Evolutionary conservation across 345 rosid genomes (phyloP).

Genomic region (Cardiospermum halicacabum): DNA sequence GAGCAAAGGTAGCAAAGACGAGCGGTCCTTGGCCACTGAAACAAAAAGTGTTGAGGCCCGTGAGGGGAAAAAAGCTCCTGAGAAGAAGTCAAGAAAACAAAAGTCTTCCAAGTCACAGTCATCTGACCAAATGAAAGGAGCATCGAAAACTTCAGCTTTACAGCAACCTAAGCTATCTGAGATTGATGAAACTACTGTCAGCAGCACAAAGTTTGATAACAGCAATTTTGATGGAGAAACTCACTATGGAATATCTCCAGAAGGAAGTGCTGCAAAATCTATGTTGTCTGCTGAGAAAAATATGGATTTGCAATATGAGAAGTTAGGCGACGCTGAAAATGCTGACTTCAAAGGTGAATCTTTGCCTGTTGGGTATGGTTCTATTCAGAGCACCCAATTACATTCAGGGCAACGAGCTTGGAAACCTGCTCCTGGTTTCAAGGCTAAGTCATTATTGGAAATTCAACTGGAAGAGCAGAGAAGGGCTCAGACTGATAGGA

Average conservation of each 20-base stretch:
- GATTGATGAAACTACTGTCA: conserved; percentile 31
- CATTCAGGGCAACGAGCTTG: conserved; percentile 61
- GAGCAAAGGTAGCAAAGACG: conserved; percentile 31
- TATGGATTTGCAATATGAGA: conserved; percentile 29
- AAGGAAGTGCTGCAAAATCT: conserved; percentile 23
- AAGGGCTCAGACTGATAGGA: conserved; percentile 51
- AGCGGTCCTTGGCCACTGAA: conserved; percentile 30
- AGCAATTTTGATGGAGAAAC: conserved; percentile 16
- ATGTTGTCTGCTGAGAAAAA: conserved; percentile 25
- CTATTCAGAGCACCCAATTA: conserved; percentile 28
- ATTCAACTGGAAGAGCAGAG: conserved; percentile 94
- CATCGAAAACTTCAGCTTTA: conserved; percentile 30
- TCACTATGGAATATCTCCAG: conserved; percentile 20
- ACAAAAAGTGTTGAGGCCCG: conserved; percentile 44
- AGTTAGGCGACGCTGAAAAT: conserved; percentile 29
- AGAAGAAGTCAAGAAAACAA: conserved; percentile 84
- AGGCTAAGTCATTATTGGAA: conserved; percentile 88
- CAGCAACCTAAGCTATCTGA: conserved; percentile 47
- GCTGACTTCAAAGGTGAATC: conserved; percentile 38
- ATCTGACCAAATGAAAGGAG: conserved; percentile 52
- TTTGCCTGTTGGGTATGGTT: conserved; percentile 13
- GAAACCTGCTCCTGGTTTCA: conserved; percentile 98
- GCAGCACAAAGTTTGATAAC: conserved; percentile 25
- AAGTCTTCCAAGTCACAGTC: conserved; percentile 50
- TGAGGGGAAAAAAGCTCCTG: conserved; percentile 60